Conservation (phyloP, 495 filamentous ascomycete genomes). For the Hapsidospora chrysogenum region DNA sequence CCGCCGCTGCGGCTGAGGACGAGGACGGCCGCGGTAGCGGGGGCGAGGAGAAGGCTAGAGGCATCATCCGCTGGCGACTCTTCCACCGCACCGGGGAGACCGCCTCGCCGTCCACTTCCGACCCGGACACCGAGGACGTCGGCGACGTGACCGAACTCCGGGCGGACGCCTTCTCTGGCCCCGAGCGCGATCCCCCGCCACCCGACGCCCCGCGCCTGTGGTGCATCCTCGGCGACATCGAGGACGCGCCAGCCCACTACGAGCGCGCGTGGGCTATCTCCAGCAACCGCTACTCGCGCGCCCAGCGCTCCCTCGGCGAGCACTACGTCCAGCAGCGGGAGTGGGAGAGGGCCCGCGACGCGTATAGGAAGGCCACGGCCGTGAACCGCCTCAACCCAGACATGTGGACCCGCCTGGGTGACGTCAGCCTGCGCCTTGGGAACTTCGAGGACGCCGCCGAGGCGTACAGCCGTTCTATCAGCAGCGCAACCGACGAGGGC, state of each 20-base stretch:
- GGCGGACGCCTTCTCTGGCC: conserved; percentile 34
- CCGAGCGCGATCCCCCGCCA: conserved; percentile 51
- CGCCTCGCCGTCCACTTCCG: conserved; percentile 7
- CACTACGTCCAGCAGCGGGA: conserved; percentile 49
- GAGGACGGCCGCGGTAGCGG: conserved; percentile 28
- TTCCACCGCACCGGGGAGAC: conserved; percentile 39
- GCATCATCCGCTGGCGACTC: conserved; percentile 58
- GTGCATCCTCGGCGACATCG: conserved; percentile 88
- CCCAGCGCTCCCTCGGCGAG: conserved; percentile 73
- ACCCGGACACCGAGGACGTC: conserved; percentile 33
- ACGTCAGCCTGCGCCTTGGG: conserved; percentile 62
- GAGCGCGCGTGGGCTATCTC: conserved; percentile 83
- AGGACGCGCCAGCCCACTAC: conserved; percentile 55
- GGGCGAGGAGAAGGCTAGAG: conserved; percentile 62
- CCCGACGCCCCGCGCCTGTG: conserved; percentile 74
- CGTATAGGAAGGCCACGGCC: conserved; percentile 58
- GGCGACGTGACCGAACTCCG: conserved; percentile 28
- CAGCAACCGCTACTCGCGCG: conserved; percentile 60
- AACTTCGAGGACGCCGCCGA: conserved; percentile 69
- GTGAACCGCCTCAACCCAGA: conserved; percentile 67
- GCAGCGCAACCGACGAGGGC: conserved; percentile 30
- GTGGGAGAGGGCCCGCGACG: conserved; percentile 51
- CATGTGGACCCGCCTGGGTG: conserved; percentile 81
- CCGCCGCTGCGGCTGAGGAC: conserved; percentile 51
- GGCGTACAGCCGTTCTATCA: conserved; percentile 62